Evolutionary conservation across 805 yeast genomes (phyloP).

Genomic region (Yarrowia keelungensis): DNA sequence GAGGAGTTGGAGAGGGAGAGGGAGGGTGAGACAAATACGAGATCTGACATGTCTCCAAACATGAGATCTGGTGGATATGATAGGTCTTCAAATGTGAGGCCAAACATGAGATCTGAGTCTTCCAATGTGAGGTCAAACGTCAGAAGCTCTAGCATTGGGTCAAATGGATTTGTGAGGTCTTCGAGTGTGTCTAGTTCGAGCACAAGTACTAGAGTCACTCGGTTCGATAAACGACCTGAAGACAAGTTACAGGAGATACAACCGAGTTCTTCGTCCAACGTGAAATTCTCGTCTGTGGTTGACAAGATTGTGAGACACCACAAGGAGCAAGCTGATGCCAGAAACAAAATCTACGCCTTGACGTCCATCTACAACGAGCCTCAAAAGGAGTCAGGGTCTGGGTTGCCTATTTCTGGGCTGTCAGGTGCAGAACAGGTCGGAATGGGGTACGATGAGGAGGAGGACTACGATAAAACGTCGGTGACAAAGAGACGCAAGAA

Average conservation of each 20-base stretch:
- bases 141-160: too few species aligned
- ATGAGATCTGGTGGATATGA: too few species aligned
- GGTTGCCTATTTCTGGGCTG: not conserved
- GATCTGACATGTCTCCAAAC: too few species aligned
- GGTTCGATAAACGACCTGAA: slow-evolving; percentile 1
- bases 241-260: not conserved
- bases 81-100: too few species aligned
- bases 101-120: too few species aligned
- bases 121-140: too few species aligned
- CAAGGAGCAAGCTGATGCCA: not conserved
- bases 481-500: slow-evolving; percentile 1
- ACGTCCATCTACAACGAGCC: slow-evolving; percentile 5
- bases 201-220: not conserved
- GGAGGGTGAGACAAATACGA: not conserved
- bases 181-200: too few species aligned
- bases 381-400: not conserved
- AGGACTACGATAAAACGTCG: slow-evolving; percentile 15
- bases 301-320: slow-evolving; percentile 10
- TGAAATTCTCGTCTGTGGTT: slow-evolving; percentile 1
- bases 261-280: not conserved
- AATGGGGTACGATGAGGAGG: slow-evolving; percentile 29
- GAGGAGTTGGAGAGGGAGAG: not conserved
- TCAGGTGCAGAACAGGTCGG: slow-evolving; percentile 24
- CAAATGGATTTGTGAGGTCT: too few species aligned
- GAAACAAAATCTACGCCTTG: slow-evolving; percentile 13